Conservation (phyloP, 306 rosid genomes). For the Ochetophila trinervis region DNA sequence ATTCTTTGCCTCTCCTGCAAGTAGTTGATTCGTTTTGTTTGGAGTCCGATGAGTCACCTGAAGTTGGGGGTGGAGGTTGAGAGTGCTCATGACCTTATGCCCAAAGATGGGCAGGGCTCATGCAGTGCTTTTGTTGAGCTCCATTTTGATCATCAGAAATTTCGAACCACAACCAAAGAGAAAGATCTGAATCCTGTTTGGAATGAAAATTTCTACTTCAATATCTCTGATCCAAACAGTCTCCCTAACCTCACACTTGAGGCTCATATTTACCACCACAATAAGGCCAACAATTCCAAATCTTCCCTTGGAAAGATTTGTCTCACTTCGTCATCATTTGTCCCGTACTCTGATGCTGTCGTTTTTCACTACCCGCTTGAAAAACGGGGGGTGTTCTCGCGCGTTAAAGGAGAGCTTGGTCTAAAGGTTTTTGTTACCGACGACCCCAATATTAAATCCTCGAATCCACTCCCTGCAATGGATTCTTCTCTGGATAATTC, state of each 20-base stretch:
- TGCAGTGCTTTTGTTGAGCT: constrained; percentile 74
- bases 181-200: constrained; percentile 78
- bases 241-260: constrained; percentile 60
- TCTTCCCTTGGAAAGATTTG: constrained; percentile 59
- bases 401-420: constrained; percentile 85
- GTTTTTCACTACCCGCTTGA: constrained; percentile 86
- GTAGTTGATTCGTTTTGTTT: constrained; percentile 11
- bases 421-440: constrained; percentile 76
- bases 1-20: constrained; percentile 8
- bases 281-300: constrained; percentile 40
- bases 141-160: constrained; percentile 69
- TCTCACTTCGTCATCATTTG: constrained; percentile 84
- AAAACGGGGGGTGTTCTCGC: constrained; percentile 50
- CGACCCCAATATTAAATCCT: constrained; percentile 61
- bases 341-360: constrained; percentile 72
- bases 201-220: constrained; percentile 85
- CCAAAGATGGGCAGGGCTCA: constrained; percentile 79
- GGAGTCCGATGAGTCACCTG: constrained; percentile 54
- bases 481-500: constrained; percentile 37
- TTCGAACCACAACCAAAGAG: constrained; percentile 62
- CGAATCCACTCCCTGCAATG: constrained; percentile 70
- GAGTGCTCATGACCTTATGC: constrained; percentile 73
- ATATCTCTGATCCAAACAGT: constrained; percentile 62
- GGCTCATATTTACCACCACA: constrained; percentile 46
- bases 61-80: constrained; percentile 80